Evolutionary conservation across 495 filamentous ascomycete species (phyloP).

Genomic region (Neurospora sp.): DNA sequence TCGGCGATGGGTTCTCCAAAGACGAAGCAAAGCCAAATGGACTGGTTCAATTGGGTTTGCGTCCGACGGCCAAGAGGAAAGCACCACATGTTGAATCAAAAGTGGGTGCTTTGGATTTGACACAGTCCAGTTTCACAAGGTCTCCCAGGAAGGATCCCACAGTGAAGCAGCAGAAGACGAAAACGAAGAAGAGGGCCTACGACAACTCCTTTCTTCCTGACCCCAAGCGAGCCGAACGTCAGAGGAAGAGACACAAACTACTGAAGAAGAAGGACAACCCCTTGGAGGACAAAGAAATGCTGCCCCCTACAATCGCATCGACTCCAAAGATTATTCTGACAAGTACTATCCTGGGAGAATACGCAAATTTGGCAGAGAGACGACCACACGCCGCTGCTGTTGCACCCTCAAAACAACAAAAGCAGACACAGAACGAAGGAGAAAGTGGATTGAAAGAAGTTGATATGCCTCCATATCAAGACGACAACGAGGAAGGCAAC

Average conservation of each 20-base stretch:
- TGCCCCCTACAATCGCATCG: neutral
- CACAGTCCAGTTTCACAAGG: conserved; percentile 2
- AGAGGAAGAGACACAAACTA: neutral
- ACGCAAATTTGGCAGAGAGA: neutral
- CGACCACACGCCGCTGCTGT: neutral
- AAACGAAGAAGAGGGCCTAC: neutral
- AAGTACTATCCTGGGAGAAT: neutral
- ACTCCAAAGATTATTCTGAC: neutral
- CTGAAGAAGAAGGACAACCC: neutral
- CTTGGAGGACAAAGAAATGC: neutral
- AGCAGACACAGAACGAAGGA: neutral
- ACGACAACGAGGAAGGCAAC: neutral
- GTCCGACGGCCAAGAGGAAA: conserved; percentile 1
- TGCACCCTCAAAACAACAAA: neutral
- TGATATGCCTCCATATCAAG: neutral
- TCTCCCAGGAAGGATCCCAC: neutral
- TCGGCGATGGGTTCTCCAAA: conserved; percentile 17
- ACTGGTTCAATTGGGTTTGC: neutral
- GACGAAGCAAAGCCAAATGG: conserved; percentile 14
- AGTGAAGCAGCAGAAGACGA: neutral
- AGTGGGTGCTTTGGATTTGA: conserved; percentile 10
- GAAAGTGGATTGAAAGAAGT: neutral
- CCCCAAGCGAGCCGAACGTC: neutral
- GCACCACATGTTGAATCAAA: neutral
- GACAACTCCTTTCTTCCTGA: conserved; percentile 5